A percentile compares a stretch with the other conserved stretches of the same genome.
Conservation (phyloP, 257 asterid species). For the Voacanga thouarsii region DNA sequence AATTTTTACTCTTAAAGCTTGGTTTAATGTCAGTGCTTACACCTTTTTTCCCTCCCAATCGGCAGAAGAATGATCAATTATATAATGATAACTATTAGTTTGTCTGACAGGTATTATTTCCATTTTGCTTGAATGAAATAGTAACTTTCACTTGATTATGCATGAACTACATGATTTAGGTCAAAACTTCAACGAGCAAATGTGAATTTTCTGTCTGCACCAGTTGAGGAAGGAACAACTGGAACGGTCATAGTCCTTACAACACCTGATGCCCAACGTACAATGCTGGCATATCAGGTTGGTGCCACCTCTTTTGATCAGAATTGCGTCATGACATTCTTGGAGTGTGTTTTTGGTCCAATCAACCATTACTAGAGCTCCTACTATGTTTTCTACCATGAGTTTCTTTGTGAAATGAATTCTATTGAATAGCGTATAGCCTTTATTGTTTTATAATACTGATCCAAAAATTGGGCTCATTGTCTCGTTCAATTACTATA, state of each 20-base stretch:
- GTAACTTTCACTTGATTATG: neutral
- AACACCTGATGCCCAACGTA: slow-evolving; percentile 92
- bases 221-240: slow-evolving; percentile 87
- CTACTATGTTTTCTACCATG: neutral
- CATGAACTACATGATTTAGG: slow-evolving; percentile 29
- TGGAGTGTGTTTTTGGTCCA: neutral
- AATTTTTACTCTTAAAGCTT: neutral
- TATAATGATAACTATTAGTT: neutral
- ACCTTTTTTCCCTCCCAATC: neutral
- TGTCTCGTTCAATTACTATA: too few species aligned
- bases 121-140: neutral
- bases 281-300: slow-evolving; percentile 98
- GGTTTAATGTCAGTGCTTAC: neutral
- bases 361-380: neutral
- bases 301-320: slow-evolving; percentile 4
- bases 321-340: neutral
- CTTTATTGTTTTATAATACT: too few species aligned
- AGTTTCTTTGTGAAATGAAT: neutral
- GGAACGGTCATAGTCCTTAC: slow-evolving; percentile 97
- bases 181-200: slow-evolving; percentile 89
- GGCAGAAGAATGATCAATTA: neutral
- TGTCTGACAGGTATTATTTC: neutral
- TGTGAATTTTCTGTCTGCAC: slow-evolving; percentile 81
- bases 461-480: too few species aligned
- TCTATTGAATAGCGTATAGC: too few species aligned